Conservation (phyloP, 1,284 basidiomycete genomes). For the Cutaneotrichosporon sp. region DNA sequence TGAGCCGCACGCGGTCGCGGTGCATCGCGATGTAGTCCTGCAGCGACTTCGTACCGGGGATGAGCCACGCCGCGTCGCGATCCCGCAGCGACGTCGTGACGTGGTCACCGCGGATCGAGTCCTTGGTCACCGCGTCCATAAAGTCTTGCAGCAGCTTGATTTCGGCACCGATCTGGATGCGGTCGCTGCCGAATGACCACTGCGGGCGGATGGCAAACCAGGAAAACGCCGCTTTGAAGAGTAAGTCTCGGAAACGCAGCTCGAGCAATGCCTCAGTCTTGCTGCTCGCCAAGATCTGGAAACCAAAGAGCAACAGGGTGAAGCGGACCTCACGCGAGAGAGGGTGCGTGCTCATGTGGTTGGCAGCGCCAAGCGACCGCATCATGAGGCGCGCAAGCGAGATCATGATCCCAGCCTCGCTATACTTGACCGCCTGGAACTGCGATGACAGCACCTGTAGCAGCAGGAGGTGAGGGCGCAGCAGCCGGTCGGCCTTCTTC, state of each 20-base stretch:
- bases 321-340: conserved; percentile 86
- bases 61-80: conserved; percentile 55
- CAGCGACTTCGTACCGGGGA: conserved; percentile 40
- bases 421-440: conserved; percentile 88
- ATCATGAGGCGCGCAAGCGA: conserved; percentile 81
- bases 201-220: conserved; percentile 92
- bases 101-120: conserved; percentile 65
- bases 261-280: conserved; percentile 83
- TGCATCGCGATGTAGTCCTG: conserved; percentile 64
- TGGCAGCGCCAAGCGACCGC: conserved; percentile 67
- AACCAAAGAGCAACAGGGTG: conserved; percentile 85
- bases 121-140: conserved; percentile 69
- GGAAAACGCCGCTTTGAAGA: conserved; percentile 77
- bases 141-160: conserved; percentile 84
- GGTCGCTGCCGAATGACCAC: conserved; percentile 94
- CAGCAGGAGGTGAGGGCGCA: conserved; percentile 79
- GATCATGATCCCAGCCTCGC: conserved; percentile 78
- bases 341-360: conserved; percentile 80
- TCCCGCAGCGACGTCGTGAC: conserved; percentile 69
- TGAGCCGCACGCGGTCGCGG: conserved; percentile 66
- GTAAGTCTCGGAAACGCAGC: conserved; percentile 67
- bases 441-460: conserved; percentile 89
- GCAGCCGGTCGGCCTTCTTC: conserved; percentile 68
- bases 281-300: conserved; percentile 86
- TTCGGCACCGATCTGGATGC: conserved; percentile 84